phyloP scores from a whole-genome alignment of 2,329 filamentous ascomycete species.

The Xylaria digitata region DNA sequence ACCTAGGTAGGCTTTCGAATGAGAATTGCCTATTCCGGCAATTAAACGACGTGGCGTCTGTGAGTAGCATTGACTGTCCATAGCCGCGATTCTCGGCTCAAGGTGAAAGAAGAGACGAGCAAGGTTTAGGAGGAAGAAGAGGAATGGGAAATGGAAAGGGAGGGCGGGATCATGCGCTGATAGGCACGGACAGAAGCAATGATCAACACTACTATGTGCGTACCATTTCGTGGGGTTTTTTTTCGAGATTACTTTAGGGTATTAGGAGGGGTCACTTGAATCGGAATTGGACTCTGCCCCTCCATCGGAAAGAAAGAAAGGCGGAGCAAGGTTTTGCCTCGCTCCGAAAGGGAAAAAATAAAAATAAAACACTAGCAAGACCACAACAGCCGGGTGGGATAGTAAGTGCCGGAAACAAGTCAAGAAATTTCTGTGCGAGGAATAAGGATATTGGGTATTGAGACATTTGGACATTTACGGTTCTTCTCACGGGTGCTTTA shows the following conservation, averaged over 20 bases:
- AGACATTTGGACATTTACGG: no score
- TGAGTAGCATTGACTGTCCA: slow-evolving; percentile 7
- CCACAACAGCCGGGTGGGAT: slow-evolving; percentile 26
- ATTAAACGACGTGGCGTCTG: slow-evolving; percentile 19
- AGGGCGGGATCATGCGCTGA: neutral
- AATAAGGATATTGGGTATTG: no score
- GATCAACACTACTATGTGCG: neutral
- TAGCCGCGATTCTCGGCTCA: slow-evolving; percentile 11
- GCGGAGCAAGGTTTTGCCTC: slow-evolving; percentile 9
- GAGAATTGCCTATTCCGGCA: slow-evolving; percentile 42
- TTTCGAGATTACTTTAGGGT: neutral
- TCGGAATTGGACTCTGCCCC: slow-evolving; percentile 17
- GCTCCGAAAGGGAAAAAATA: neutral
- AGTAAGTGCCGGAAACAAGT: slow-evolving; percentile 31
- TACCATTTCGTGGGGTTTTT: neutral
- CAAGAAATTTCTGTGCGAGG: neutral
- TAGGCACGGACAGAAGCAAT: slow-evolving; percentile 8
- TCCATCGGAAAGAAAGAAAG: slow-evolving; percentile 11
- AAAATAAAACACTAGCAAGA: slow-evolving; percentile 6
- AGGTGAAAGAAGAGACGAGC: slow-evolving; percentile 6
- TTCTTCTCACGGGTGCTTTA: no score
- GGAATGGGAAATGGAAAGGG: no score
- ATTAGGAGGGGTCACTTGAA: neutral
- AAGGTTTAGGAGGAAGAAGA: neutral
- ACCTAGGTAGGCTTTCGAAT: neutral